These are phyloP conservation scores for Fraxinus xanthoxyloides DNA, from an alignment of 305 asterid genomes.

Conservation along the genomic window DNA sequence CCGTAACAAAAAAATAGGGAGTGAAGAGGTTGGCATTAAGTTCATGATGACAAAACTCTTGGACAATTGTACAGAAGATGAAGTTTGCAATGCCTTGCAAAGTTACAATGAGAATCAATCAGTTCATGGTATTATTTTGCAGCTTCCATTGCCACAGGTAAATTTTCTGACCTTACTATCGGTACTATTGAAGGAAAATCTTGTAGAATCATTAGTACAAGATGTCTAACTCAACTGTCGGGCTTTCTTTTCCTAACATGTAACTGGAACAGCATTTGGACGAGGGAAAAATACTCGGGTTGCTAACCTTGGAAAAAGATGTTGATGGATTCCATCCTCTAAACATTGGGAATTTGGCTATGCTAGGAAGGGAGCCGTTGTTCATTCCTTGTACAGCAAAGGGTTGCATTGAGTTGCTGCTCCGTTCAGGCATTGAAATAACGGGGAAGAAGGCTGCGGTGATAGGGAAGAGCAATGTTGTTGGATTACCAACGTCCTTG, in stretches of 20 bases:
- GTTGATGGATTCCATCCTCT: slow-evolving; percentile 94
- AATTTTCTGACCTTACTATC: slow-evolving; percentile 20
- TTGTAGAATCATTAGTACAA: background rate
- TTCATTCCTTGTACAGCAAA: slow-evolving; percentile 92
- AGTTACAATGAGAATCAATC: slow-evolving; percentile 64
- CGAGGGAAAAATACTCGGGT: slow-evolving; percentile 59
- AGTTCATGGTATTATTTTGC: slow-evolving; percentile 79
- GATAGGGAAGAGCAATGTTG: slow-evolving; percentile 92
- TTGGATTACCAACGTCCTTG: slow-evolving; percentile 80
- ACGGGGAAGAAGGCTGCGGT: slow-evolving; percentile 86
- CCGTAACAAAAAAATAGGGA: slow-evolving; percentile 63
- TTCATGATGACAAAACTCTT: slow-evolving; percentile 50
- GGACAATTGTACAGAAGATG: slow-evolving; percentile 60
- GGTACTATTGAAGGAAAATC: slow-evolving; percentile 2
- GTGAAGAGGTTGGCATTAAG: slow-evolving; percentile 84
- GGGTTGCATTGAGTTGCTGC: slow-evolving; percentile 83
- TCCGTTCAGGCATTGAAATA: slow-evolving; percentile 65
- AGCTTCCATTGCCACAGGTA: slow-evolving; percentile 96
- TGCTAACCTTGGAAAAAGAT: slow-evolving; percentile 69
- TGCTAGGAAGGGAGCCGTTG: slow-evolving; percentile 80
- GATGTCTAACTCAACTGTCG: background rate
- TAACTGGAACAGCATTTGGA: slow-evolving; percentile 62
- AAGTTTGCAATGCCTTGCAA: slow-evolving; percentile 55
- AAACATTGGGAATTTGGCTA: slow-evolving; percentile 77
- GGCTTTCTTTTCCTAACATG: background rate